Base-by-base conservation (phyloP, 805 yeast genomes). In the Ogataea parapolymorpha region DNA sequence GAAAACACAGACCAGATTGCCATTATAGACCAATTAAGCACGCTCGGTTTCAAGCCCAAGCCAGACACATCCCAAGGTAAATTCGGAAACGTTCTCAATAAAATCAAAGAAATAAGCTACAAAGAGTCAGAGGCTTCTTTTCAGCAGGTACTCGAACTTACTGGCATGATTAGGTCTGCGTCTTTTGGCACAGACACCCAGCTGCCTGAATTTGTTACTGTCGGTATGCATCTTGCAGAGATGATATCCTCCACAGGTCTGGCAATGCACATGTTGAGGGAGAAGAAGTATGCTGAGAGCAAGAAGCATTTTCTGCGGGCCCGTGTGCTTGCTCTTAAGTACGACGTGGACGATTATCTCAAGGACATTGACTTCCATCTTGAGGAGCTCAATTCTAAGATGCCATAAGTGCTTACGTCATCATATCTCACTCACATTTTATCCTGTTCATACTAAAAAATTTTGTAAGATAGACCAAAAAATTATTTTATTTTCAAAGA, bases 221-320 rank as follows among this genome's bases (percentile, higher is more conserved):
- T 46, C 14, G 47, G 48, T 12, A 30, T 46, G 43, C 40, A 48
- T 24, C 12, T 46, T 10, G 42, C 51, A 1, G 52, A 48, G 39
- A 44, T 51, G 47, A 41, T 51, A 22, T 41, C 51, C 10, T 42
- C 49, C 18, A 42, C 49, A n/a, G 49, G 49, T 9, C 29, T 51
- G 31, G 55, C 49, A 10, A 35, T 49, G 38, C 45, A 46, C 25
- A 38, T 33, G 27, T 15, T 46, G 24, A 37, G 32, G 15, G 36
- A 43, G 17, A 35, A 41, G 5, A 39, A 48, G 12, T 39, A 24
- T 28, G 40, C 39, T 12, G 47, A 46, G 22, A 43, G 50, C 37
- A 43, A 32, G 7, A 46, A 33, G 32, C 42, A 46, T 32, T 36
- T 51, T 16, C 35, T 51, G 26, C 34, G 50, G 10, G 51, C 55